A percentile compares a stretch with the other conserved stretches of the same genome.
Evolutionary conservation across 2,329 filamentous ascomycete species (phyloP).

Genomic region (Plectosphaerella cucumerina): DNA sequence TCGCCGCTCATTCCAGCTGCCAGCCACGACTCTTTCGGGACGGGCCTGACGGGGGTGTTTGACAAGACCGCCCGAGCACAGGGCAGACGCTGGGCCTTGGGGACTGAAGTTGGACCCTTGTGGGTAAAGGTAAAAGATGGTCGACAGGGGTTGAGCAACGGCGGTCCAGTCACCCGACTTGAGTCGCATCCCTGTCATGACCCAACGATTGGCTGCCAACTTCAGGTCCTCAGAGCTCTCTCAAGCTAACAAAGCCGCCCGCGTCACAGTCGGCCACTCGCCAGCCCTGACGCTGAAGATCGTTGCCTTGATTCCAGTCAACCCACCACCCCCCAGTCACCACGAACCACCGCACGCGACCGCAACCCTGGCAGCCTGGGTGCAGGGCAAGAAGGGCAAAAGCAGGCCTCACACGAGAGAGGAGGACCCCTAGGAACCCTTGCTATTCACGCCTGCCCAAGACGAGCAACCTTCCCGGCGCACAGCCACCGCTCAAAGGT

Average conservation of each 20-base stretch:
- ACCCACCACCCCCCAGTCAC: neutral
- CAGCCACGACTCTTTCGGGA: neutral
- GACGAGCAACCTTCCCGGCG: neutral
- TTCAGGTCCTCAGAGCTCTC: neutral
- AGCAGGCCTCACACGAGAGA: neutral
- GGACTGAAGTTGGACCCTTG: neutral
- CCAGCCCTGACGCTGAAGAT: neutral
- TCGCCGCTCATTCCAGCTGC: neutral
- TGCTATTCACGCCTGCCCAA: neutral
- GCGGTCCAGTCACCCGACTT: neutral
- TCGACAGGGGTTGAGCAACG: constrained; percentile 1
- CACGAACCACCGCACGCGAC: neutral
- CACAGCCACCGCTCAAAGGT: constrained; percentile 8
- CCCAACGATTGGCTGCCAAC: constrained; percentile 2
- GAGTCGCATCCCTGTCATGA: neutral
- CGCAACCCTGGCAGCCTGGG: neutral
- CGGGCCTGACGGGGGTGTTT: neutral
- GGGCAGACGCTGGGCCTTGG: neutral
- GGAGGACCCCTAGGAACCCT: neutral
- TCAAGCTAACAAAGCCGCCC: neutral
- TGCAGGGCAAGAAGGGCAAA: too few species aligned
- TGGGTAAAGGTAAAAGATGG: neutral
- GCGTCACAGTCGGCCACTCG: constrained; percentile 1
- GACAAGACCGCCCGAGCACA: neutral
- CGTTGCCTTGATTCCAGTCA: neutral